A percentile compares a stretch with the other conserved stretches of the same genome.
Evolutionary conservation across 2,329 filamentous ascomycete species (phyloP).

Genomic region (Colletotrichum sansevieriae): DNA sequence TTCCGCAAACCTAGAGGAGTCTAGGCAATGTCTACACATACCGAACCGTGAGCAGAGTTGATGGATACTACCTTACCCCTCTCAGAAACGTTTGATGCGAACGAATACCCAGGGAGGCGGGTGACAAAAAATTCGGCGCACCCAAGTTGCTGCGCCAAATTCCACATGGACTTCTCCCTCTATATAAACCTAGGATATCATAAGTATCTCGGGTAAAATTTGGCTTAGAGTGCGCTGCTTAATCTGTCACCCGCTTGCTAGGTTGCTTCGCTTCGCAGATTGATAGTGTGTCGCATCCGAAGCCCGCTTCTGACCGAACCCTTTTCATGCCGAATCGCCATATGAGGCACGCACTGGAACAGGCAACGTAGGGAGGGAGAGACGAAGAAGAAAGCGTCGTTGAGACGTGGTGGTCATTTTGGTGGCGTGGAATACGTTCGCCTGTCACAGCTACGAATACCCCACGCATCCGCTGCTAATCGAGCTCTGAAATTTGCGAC

Average conservation of each 20-base stretch:
- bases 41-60: too few relatives aligned
- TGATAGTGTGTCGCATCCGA: background rate
- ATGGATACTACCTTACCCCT: too few relatives aligned
- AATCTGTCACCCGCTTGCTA: background rate
- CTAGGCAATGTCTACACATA: too few relatives aligned
- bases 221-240: too few relatives aligned
- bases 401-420: background rate
- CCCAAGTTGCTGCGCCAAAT: too few relatives aligned
- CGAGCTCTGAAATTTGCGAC: background rate
- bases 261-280: background rate
- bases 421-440: background rate
- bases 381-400: constrained; percentile 14
- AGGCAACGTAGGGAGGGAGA: constrained; percentile 8
- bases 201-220: too few relatives aligned
- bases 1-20: background rate
- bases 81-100: too few relatives aligned
- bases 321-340: background rate
- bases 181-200: too few relatives aligned
- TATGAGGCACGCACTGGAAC: background rate
- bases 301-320: background rate
- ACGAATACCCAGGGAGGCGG: too few relatives aligned
- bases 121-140: too few relatives aligned
- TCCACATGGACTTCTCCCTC: too few relatives aligned
- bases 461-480: constrained; percentile 10
- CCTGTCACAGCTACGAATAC: background rate